Base-by-base conservation (phyloP, 192 early-diverging fungal genomes). In the Globomyces pollinis-pini region DNA sequence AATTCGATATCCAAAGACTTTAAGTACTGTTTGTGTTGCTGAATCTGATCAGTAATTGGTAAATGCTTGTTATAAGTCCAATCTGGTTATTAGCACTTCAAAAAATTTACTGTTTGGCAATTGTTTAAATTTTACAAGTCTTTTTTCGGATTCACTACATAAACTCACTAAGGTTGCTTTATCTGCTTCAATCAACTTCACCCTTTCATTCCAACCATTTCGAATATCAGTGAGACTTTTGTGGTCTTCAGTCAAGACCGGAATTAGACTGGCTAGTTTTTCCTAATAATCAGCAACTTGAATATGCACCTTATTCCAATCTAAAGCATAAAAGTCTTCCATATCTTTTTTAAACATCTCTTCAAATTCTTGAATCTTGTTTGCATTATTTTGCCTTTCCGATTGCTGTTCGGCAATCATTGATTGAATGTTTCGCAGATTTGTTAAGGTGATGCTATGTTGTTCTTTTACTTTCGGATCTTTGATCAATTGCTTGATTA, bases 271-370 rank as follows among this genome's bases (percentile, higher is more conserved):
- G 2, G 7, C 21, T n/a, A 55, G 29, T n/a, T 55, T 55, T 13
- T 3, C 26, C 38, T 13, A 16, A 16, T n/a, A n/a, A 16, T 42
- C 3, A 11, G 3, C 4, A 42, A n/a, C n/a, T n/a, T n/a, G n/a
- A n/a, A 9, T 16, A 42, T n/a, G 12, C 20, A 42, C 39, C n/a
- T 23, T 55, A 12, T 24, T 38, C 52, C 52, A 55, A 23, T 36
- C 38, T 20, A 26, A 12, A 39, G 9, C 12, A 16, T 55, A 24
- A 55, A 34, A 55, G 52, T 18, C 31, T 5, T 24, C 29, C 5
- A 55, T 55, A 9, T 55, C 52, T 4, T 39, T 31, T 24, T 55
- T 36, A 16, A 55, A 55, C n/a, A 32, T 36, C 2, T 26, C 20
- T 20, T 21, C 6, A n/a, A 32, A 39, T 31, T 55, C 33, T 55